Conservation (phyloP, 106 monocot species). For the Xerophyta viscosa region DNA sequence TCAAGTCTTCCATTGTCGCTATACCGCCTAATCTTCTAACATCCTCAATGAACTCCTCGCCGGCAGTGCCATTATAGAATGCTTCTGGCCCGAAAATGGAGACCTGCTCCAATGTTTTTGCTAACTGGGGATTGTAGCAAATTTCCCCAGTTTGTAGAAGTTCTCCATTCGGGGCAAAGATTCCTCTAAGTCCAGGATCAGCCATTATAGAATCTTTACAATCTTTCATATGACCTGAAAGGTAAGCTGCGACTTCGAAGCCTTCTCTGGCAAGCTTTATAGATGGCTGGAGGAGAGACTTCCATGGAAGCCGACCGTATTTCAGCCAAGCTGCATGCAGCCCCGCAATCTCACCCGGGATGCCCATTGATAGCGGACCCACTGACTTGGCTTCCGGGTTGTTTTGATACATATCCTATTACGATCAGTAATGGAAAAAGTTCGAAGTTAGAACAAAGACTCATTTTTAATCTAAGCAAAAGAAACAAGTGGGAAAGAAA, state of each 20-base stretch:
- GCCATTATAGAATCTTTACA: slow-evolving; percentile 23
- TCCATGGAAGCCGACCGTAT: slow-evolving; percentile 71
- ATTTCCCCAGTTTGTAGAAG: slow-evolving; percentile 36
- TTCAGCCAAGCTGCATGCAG: slow-evolving; percentile 50
- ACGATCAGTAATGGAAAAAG: neutral
- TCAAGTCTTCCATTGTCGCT: slow-evolving; percentile 67
- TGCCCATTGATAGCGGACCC: slow-evolving; percentile 66
- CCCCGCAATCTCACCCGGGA: slow-evolving; percentile 66
- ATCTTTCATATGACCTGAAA: slow-evolving; percentile 18
- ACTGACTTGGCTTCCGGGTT: slow-evolving; percentile 33
- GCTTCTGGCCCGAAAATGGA: slow-evolving; percentile 45
- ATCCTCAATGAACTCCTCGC: slow-evolving; percentile 55
- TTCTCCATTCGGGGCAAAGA: slow-evolving; percentile 49
- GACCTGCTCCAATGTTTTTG: slow-evolving; percentile 55
- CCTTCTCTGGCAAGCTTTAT: slow-evolving; percentile 66
- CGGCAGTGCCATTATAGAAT: slow-evolving; percentile 73
- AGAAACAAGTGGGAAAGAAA: too few species aligned
- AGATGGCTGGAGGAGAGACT: slow-evolving; percentile 59
- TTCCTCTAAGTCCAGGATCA: slow-evolving; percentile 55
- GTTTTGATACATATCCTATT: slow-evolving; percentile 80
- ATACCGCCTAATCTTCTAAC: slow-evolving; percentile 57
- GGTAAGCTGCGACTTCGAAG: slow-evolving; percentile 39
- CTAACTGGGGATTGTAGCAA: slow-evolving; percentile 53
- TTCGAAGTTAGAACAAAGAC: neutral
- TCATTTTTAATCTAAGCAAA: too few species aligned